These are phyloP conservation scores for Amphicarpaea edgeworthii DNA, from an alignment of 306 rosid species.

Conservation along the genomic window DNA sequence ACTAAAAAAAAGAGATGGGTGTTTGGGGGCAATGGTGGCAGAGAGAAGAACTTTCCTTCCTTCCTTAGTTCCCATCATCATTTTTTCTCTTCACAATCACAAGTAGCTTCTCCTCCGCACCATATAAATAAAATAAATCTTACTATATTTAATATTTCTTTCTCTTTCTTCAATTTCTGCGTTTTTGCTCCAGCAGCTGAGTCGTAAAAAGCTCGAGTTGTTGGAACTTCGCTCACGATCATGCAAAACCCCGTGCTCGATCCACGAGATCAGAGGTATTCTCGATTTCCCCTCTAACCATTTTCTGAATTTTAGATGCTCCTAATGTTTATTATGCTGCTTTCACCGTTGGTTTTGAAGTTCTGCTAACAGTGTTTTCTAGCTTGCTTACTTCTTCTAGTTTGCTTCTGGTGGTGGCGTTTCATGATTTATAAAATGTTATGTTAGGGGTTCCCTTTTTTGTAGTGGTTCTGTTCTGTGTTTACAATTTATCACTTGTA, in stretches of 20 bases:
- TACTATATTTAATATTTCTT: background rate
- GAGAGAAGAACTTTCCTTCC: constrained; percentile 29
- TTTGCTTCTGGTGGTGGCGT: constrained; percentile 15
- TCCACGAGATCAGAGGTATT: constrained; percentile 76
- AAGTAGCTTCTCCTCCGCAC: background rate
- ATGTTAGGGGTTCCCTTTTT: background rate
- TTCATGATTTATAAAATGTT: background rate
- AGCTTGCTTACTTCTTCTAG: constrained; percentile 12
- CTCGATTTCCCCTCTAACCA: constrained; percentile 6
- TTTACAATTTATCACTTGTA: constrained; percentile 1
- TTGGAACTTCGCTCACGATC: constrained; percentile 21
- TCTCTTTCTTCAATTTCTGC: background rate
- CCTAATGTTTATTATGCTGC: background rate
- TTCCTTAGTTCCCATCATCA: background rate
- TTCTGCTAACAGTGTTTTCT: constrained; percentile 19
- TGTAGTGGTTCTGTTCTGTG: constrained; percentile 23
- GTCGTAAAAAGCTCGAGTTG: constrained; percentile 37
- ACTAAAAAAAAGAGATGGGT: no score
- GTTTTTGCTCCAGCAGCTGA: constrained; percentile 36
- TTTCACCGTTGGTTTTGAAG: background rate
- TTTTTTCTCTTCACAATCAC: no score
- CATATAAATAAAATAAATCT: background rate
- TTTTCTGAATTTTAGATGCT: constrained; percentile 29
- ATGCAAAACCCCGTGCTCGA: constrained; percentile 66
- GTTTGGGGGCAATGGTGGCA: constrained; percentile 1